Base-by-base conservation (phyloP, 345 rosid species). In the Toxicodendron radicans region DNA sequence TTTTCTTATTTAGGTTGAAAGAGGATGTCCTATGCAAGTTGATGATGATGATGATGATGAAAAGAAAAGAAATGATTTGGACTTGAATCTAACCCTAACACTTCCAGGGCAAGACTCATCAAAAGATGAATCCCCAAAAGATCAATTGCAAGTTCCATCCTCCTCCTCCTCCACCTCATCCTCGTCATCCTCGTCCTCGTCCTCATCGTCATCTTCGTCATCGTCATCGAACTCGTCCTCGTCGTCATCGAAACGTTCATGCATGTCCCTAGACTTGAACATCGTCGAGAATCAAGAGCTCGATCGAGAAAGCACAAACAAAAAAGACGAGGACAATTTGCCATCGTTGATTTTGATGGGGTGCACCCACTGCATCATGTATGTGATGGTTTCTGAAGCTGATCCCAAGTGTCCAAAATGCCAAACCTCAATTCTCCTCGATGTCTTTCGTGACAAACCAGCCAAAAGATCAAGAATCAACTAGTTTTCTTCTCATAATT, bases 371-470 rank as follows among this genome's bases (percentile, higher is more conserved):
- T 85, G 87, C 78, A 12, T 70, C 69, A 75, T 81, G 13, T 77
- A 71, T 73, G 78, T 76, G 35, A 81, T 85, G 85, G 85, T 79
- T 51, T 56, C 82, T 5, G 75, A 67, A 59, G 73, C 30, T 11
- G 74, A 73, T 17, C 82, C 78, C 38, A 52, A 38, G 9, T 82
- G 87, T 56, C 87, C 85, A 12, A 75, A 57, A 0, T 85, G 87
- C 74, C 53, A 71, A 3, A 48, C 52, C 46, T 33, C 73, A 12
- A 27, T 16, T 68, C 75, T 79, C 65, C 38, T 82, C 8, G 77
- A 79, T 11, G 4, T 32, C 5, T 79, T 79, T 43, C 49, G 76
- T 4, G 65, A 56, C 41, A 53, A 45, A 56, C 46, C 59, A 3
- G 59, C 70, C 9, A 41, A 66, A 70, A 61, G 63, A 11, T 1